These are phyloP conservation scores for Thymus quinquecostatus DNA, from an alignment of 257 asterid species.

Conservation along the genomic window DNA sequence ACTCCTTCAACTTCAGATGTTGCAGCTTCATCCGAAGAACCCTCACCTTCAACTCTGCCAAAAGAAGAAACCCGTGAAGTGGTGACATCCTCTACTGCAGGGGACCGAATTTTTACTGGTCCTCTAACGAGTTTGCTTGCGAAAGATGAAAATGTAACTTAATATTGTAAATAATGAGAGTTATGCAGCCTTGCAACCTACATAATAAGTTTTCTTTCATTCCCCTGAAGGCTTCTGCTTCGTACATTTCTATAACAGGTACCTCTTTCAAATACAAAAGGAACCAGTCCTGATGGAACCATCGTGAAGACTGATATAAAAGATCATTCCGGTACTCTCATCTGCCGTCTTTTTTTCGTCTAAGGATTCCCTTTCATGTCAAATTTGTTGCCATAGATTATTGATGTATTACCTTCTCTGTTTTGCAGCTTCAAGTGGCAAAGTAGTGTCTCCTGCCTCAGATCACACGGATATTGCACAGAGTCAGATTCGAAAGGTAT, in stretches of 20 bases:
- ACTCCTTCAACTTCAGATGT: slow-evolving; percentile 60
- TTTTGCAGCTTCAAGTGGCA: slow-evolving; percentile 72
- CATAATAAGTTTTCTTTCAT: not conserved
- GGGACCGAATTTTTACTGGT: slow-evolving; percentile 81
- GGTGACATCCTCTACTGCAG: slow-evolving; percentile 54
- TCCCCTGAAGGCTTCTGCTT: slow-evolving; percentile 3
- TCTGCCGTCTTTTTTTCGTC: not conserved
- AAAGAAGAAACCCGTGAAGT: slow-evolving; percentile 58
- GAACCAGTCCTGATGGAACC: slow-evolving; percentile 91
- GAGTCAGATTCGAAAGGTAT: slow-evolving; percentile 92
- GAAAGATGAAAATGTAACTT: slow-evolving; percentile 73
- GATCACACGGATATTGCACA: slow-evolving; percentile 80
- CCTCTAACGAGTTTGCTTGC: slow-evolving; percentile 90
- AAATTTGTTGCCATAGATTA: not conserved
- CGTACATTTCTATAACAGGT: slow-evolving; percentile 49
- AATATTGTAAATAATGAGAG: slow-evolving; percentile 12
- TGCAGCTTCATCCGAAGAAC: slow-evolving; percentile 55
- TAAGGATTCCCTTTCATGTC: not conserved
- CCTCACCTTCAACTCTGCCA: slow-evolving; percentile 69
- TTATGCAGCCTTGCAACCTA: not conserved
- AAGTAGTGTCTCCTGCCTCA: slow-evolving; percentile 58
- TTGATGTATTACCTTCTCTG: slow-evolving; percentile 28
- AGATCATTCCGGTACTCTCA: slow-evolving; percentile 74
- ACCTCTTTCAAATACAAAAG: slow-evolving; percentile 71
- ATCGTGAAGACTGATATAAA: slow-evolving; percentile 88